These are phyloP conservation scores for Neurospora sp. DNA, from an alignment of 495 filamentous ascomycete genomes.

Conservation along the genomic window DNA sequence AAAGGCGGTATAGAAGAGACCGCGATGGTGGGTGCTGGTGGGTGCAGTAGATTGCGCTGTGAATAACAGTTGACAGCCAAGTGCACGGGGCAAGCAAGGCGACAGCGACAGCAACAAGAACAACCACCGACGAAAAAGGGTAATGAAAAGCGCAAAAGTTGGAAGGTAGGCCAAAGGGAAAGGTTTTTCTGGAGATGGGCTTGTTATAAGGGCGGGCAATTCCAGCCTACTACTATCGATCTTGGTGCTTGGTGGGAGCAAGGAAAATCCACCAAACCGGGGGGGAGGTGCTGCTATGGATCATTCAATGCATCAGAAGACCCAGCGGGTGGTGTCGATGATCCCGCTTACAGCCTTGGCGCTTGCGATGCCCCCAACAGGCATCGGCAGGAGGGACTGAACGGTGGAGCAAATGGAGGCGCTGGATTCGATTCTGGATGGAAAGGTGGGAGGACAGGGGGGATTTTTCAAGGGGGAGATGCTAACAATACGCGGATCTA, in stretches of 20 bases:
- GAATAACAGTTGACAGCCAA: neutral
- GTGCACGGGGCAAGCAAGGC: neutral
- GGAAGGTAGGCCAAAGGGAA: neutral
- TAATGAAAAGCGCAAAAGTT: neutral
- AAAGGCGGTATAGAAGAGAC: neutral
- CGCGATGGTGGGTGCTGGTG: neutral
- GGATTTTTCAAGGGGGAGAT: neutral
- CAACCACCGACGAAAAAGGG: neutral
- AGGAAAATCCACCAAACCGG: neutral
- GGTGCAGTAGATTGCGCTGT: neutral
- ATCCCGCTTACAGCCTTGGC: neutral
- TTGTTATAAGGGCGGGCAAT: neutral
- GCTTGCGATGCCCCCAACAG: neutral
- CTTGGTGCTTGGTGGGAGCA: neutral
- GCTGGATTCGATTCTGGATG: neutral
- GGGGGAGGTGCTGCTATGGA: neutral
- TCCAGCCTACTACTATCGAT: neutral
- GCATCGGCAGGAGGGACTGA: neutral
- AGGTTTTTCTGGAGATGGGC: neutral
- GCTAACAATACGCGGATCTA: neutral
- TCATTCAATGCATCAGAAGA: neutral
- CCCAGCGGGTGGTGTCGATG: neutral
- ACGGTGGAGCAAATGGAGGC: neutral
- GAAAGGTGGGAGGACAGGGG: neutral
- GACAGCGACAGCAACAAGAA: neutral